Conservation (phyloP, 2,329 filamentous ascomycete species). For the Ascochyta viciae-villosae region DNA sequence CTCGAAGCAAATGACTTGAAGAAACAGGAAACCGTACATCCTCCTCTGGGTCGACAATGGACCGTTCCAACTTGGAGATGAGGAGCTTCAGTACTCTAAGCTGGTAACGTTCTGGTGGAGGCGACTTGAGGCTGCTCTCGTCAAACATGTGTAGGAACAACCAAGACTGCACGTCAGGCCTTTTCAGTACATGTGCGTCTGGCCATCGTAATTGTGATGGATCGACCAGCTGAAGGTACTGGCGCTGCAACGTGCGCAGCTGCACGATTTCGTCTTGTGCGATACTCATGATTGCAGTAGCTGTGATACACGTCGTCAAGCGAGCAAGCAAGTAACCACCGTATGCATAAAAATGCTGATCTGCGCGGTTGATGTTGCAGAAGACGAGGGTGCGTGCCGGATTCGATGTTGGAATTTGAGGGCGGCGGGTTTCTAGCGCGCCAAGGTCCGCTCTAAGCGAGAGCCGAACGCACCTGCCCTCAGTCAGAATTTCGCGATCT, state of each 20-base stretch:
- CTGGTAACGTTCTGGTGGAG: constrained; percentile 74
- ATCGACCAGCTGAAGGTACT: constrained; percentile 81
- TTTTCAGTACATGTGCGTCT: constrained; percentile 62
- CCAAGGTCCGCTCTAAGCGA: constrained; percentile 16
- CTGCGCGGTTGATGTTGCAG: constrained; percentile 1
- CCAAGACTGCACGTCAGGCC: constrained; percentile 68
- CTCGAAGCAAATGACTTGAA: constrained; percentile 16
- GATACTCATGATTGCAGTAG: constrained; percentile 22
- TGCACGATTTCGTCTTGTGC: constrained; percentile 16
- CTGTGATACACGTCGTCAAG: not conserved
- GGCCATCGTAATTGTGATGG: constrained; percentile 69
- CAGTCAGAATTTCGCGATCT: constrained; percentile 3
- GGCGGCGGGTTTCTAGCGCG: constrained; percentile 8
- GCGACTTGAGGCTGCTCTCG: constrained; percentile 59
- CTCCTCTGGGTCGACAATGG: constrained; percentile 82
- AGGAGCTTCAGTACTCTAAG: constrained; percentile 77
- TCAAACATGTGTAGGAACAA: constrained; percentile 74
- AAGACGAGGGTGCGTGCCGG: not conserved
- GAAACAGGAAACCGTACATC: constrained; percentile 70
- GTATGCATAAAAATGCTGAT: not conserved
- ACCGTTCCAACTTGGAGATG: constrained; percentile 71
- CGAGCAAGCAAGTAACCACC: not conserved
- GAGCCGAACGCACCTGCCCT: constrained; percentile 13
- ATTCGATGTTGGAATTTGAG: constrained; percentile 4
- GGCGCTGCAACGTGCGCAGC: constrained; percentile 64